These are phyloP conservation scores for Penicillium tannophilum DNA, from an alignment of 495 filamentous ascomycete species.

Conservation along the genomic window DNA sequence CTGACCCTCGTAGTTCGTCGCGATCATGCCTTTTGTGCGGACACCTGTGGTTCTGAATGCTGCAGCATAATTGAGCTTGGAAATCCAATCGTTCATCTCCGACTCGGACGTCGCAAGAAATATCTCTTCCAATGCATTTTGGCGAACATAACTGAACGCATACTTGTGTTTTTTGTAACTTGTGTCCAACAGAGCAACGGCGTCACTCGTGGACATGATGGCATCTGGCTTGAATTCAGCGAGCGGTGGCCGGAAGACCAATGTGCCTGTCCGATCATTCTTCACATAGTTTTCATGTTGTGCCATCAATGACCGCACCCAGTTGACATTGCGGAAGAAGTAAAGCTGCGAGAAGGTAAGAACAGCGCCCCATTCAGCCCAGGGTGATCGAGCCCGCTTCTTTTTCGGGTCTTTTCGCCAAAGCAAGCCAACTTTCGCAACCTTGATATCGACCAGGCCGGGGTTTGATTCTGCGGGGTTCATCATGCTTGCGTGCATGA, in stretches of 20 bases:
- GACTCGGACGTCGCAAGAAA: conserved; percentile 85
- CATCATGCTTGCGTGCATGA: conserved; percentile 81
- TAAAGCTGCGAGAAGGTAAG: conserved; percentile 94
- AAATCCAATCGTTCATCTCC: conserved; percentile 97
- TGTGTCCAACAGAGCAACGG: conserved; percentile 83
- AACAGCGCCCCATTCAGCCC: conserved; percentile 98
- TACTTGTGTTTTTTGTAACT: conserved; percentile 96
- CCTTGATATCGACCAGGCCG: conserved; percentile 94
- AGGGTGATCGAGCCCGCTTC: conserved; percentile 91
- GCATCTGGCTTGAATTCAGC: conserved; percentile 91
- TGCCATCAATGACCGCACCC: conserved; percentile 88
- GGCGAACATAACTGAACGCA: conserved; percentile 88
- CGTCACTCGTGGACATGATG: conserved; percentile 87
- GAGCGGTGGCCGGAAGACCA: conserved; percentile 87
- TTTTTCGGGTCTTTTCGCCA: conserved; percentile 97
- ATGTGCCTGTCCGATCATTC: conserved; percentile 51
- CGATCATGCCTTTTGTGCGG: conserved; percentile 82
- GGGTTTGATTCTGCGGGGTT: conserved; percentile 88
- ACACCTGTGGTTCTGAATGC: conserved; percentile 93
- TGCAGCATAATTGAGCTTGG: conserved; percentile 93
- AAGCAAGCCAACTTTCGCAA: conserved; percentile 91
- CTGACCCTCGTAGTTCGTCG: conserved; percentile 83
- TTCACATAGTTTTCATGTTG: conserved; percentile 82
- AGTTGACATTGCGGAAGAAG: conserved; percentile 89
- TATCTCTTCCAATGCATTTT: conserved; percentile 85